phyloP scores from a whole-genome alignment of 164 flowering plant species.

The Brasenia schreberi region DNA sequence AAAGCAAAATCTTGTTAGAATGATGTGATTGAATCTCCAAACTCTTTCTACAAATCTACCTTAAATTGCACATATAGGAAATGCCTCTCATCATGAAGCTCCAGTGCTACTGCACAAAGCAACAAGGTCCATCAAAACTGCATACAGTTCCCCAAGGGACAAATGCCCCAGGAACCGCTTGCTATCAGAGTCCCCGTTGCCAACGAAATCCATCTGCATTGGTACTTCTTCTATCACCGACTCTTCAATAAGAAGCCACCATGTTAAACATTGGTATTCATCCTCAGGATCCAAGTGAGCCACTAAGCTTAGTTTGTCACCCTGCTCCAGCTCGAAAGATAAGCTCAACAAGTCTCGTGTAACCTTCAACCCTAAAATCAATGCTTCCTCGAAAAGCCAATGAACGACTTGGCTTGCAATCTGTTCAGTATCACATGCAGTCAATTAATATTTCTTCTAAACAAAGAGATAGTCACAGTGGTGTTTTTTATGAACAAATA shows the following conservation, averaged over 20 bases:
- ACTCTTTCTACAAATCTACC: too few relatives aligned
- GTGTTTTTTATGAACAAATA: background rate
- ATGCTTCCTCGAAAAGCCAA: conserved; percentile 95
- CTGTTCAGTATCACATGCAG: conserved; percentile 17
- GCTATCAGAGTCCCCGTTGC: conserved; percentile 29
- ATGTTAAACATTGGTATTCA: conserved; percentile 58
- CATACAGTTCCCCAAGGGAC: conserved; percentile 56
- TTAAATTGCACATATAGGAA: too few relatives aligned
- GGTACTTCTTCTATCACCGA: conserved; percentile 45
- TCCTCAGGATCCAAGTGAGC: conserved; percentile 89
- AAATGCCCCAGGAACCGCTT: conserved; percentile 65
- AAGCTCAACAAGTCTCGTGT: conserved; percentile 60
- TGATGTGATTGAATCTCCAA: too few relatives aligned
- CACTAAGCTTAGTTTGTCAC: conserved; percentile 56
- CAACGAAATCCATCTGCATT: conserved; percentile 18
- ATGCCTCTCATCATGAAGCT: conserved; percentile 1
- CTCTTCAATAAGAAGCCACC: conserved; percentile 87
- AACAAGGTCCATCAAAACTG: conserved; percentile 72
- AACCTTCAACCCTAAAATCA: conserved; percentile 68
- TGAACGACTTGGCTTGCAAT: conserved; percentile 73
- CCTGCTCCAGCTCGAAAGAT: conserved; percentile 79
- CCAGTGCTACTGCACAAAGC: conserved; percentile 46
- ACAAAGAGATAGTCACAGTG: background rate
- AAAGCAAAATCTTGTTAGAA: too few relatives aligned
- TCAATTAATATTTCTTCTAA: background rate